Evolutionary conservation across 2,329 filamentous ascomycete genomes (phyloP).

Genomic region (Leptographium lundbergii): DNA sequence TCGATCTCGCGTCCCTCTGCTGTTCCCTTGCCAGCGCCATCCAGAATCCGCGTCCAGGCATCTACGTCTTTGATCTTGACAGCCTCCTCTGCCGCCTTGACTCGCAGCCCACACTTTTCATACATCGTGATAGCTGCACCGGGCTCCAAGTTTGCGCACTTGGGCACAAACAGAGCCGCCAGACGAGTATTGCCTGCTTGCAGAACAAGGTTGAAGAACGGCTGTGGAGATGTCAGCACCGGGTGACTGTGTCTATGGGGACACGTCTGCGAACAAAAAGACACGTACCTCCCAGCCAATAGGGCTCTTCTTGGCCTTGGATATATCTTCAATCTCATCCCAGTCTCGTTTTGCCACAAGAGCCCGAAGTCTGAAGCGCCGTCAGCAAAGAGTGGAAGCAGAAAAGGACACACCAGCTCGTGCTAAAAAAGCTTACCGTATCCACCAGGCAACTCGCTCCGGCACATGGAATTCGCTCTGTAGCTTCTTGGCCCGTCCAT

Average conservation of each 20-base stretch:
- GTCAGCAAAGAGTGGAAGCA: slow-evolving; percentile 1
- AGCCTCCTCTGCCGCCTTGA: slow-evolving; percentile 86
- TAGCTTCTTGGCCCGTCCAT: slow-evolving; percentile 75
- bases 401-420: background rate
- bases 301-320: slow-evolving; percentile 67
- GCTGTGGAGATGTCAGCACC: slow-evolving; percentile 29
- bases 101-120: slow-evolving; percentile 83
- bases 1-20: slow-evolving; percentile 68
- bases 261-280: background rate
- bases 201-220: slow-evolving; percentile 83
- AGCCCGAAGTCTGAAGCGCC: slow-evolving; percentile 55
- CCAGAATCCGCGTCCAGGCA: slow-evolving; percentile 59
- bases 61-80: slow-evolving; percentile 67
- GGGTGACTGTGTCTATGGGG: background rate
- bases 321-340: slow-evolving; percentile 80
- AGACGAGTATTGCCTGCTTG: slow-evolving; percentile 82
- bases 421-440: slow-evolving; percentile 29
- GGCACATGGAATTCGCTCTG: slow-evolving; percentile 86
- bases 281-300: slow-evolving; percentile 85
- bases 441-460: slow-evolving; percentile 86
- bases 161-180: slow-evolving; percentile 73
- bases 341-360: slow-evolving; percentile 84
- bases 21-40: slow-evolving; percentile 58
- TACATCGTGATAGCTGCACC: slow-evolving; percentile 79
- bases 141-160: slow-evolving; percentile 60